Evolutionary conservation across 2,329 filamentous ascomycete species (phyloP).

Genomic region (Fusarium euwallaceae): DNA sequence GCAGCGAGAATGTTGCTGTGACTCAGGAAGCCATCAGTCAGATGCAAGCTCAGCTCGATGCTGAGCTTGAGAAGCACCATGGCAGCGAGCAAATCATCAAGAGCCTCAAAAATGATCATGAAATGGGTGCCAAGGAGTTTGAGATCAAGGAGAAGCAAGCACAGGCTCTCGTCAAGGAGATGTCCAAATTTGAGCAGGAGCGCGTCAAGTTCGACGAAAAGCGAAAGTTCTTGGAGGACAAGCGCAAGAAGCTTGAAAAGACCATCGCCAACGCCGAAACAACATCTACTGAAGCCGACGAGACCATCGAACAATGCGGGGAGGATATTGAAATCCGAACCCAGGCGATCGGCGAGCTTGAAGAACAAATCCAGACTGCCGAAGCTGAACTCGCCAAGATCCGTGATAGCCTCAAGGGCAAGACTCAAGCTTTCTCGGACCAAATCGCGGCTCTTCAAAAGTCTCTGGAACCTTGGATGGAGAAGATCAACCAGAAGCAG

Average conservation of each 20-base stretch:
- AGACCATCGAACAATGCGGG: conserved; percentile 81
- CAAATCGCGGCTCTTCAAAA: conserved; percentile 94
- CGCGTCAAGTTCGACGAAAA: conserved; percentile 98
- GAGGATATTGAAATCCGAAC: conserved; percentile 83
- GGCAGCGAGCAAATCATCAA: conserved; percentile 93
- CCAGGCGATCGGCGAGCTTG: conserved; percentile 80
- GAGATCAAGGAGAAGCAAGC: conserved; percentile 86
- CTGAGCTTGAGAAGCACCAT: conserved; percentile 91
- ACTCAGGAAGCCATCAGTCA: conserved; percentile 92
- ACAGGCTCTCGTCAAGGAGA: conserved; percentile 84
- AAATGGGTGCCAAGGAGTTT: conserved; percentile 84
- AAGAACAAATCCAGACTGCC: conserved; percentile 80
- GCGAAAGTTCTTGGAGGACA: conserved; percentile 90
- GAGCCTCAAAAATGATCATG: conserved; percentile 86
- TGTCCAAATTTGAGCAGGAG: conserved; percentile 95
- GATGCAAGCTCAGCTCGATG: conserved; percentile 87
- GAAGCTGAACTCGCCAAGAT: conserved; percentile 87
- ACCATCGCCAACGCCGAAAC: conserved; percentile 82
- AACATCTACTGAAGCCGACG: conserved; percentile 79
- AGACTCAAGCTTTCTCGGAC: conserved; percentile 94
- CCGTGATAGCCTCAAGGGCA: conserved; percentile 89
- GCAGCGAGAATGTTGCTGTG: conserved; percentile 87
- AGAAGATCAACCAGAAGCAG: conserved; percentile 96
- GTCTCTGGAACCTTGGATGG: conserved; percentile 94
- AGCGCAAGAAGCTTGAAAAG: conserved; percentile 96